Percentiles rank a stretch among this genome's conserved stretches.
Evolutionary conservation across 768 basidiomycete genomes (phyloP).

Genomic region (Calocybe gangraenosa): DNA sequence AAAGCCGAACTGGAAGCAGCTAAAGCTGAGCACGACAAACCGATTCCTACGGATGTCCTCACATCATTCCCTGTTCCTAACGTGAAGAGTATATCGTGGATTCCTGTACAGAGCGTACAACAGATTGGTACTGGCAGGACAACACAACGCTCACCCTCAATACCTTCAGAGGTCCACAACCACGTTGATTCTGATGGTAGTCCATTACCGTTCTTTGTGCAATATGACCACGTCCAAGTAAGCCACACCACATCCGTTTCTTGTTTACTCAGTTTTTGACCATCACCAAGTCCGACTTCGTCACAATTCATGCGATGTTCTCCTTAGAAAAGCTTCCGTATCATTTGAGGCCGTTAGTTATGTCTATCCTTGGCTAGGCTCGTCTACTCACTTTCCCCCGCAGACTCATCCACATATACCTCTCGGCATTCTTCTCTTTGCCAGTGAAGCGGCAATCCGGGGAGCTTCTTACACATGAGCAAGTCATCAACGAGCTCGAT

Average conservation of each 20-base stretch:
- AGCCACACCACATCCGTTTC: neutral
- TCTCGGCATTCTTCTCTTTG: slow-evolving; percentile 83
- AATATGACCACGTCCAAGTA: slow-evolving; percentile 92
- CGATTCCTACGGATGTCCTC: slow-evolving; percentile 79
- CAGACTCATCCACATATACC: slow-evolving; percentile 76
- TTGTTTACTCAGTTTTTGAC: slow-evolving; percentile 6
- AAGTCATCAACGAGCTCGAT: slow-evolving; percentile 88
- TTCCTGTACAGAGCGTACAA: slow-evolving; percentile 64
- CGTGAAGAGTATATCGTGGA: slow-evolving; percentile 90
- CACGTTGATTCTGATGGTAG: slow-evolving; percentile 68
- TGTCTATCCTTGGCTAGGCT: neutral
- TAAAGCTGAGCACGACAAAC: slow-evolving; percentile 79
- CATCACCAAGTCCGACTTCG: slow-evolving; percentile 78
- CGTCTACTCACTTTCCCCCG: slow-evolving; percentile 5
- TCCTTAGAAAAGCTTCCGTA: slow-evolving; percentile 72
- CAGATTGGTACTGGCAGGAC: slow-evolving; percentile 52
- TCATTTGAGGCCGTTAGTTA: slow-evolving; percentile 68
- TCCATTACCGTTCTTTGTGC: slow-evolving; percentile 80
- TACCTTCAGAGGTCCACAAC: slow-evolving; percentile 42
- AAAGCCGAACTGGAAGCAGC: slow-evolving; percentile 70
- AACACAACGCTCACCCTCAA: slow-evolving; percentile 17
- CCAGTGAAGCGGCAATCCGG: slow-evolving; percentile 74
- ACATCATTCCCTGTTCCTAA: slow-evolving; percentile 88
- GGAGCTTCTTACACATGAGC: slow-evolving; percentile 72
- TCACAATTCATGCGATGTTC: slow-evolving; percentile 74